Evolutionary conservation across 257 asterid species (phyloP), one percentile per base, ranked within the genome.

Genomic region (Scutellaria galericulata): DNA sequence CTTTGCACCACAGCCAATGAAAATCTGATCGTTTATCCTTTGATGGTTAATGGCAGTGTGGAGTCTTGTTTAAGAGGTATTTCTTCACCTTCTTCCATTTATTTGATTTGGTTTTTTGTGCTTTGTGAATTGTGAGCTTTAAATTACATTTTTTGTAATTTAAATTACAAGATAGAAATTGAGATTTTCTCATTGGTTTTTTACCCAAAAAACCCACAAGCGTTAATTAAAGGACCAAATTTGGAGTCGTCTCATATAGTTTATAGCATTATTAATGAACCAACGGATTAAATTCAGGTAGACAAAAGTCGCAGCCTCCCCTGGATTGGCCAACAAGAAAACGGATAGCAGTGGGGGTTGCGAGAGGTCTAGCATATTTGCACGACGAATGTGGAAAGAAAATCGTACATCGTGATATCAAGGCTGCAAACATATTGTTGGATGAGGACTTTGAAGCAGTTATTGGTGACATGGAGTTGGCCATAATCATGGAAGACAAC

Each of bases 41-140:
- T 37, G 10, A 72, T 72, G 78, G 66, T 24, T 48, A 72, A 77
- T 52, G 75, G 75, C 60, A 72, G 66, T 44, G 78, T 72, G 5
- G 75, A 37, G n/a, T 66, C 74, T 8, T 66, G 73, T 39, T 58
- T 77, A 47, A 35, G 39, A 40, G 81, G 77, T 71, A 57, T 50
- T 31, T 44, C 46, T 53, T 22, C 0, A 18, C 27, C 27, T 24
- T 24, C 27, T 24, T 24, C 27, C 27, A 24, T 24, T 24, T 24
- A 24, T 1, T 24, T 24, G 27, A 24, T 24, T 24, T 1, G 27
- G 27, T 24, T 24, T 24, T 24, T 24, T 24, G 18, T 18, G 18
- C 18, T 24, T 24, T 24, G 27, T 24, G 27, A 1, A 1, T 24
- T 24, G 27, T 24, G 27, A 24, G 1, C 27, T 24, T 24, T 24